These are phyloP conservation scores for Entomophthora muscae DNA, from an alignment of 371 early-diverging fungal species.

Conservation along the genomic window DNA sequence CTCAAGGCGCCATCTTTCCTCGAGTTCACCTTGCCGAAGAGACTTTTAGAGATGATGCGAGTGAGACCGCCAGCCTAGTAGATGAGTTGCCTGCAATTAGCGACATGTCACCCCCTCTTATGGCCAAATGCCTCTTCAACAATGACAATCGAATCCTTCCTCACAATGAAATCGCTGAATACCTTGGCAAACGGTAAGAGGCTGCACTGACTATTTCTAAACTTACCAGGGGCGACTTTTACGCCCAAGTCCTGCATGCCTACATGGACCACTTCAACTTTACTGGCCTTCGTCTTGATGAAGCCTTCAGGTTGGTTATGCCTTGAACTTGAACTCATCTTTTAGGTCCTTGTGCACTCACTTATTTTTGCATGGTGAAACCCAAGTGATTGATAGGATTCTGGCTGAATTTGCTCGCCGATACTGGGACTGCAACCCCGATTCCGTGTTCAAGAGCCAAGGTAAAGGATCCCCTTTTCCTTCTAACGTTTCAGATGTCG, in stretches of 20 bases:
- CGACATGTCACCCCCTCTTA: neutral
- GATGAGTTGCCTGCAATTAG: too few relatives aligned
- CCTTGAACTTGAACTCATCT: neutral
- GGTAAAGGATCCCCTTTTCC: slow-evolving; percentile 16
- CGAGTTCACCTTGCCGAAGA: neutral
- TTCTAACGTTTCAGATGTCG: too few relatives aligned
- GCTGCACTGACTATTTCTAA: too few relatives aligned
- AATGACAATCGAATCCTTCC: neutral
- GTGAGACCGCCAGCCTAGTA: neutral
- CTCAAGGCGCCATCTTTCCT: neutral
- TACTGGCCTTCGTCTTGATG: slow-evolving; percentile 42
- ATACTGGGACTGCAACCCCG: slow-evolving; percentile 64
- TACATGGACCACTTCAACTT: slow-evolving; percentile 69
- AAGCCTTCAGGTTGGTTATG: slow-evolving; percentile 41
- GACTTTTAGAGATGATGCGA: neutral
- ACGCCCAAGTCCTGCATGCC: slow-evolving; percentile 28
- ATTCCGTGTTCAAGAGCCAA: slow-evolving; percentile 26
- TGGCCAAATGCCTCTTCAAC: neutral
- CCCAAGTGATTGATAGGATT: slow-evolving; percentile 80
- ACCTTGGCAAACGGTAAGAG: slow-evolving; percentile 4
- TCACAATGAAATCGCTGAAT: neutral
- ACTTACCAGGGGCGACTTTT: slow-evolving; percentile 25
- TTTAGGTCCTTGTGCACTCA: slow-evolving; percentile 44
- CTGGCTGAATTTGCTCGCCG: slow-evolving; percentile 57
- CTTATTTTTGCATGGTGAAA: slow-evolving; percentile 70